phyloP scores from a whole-genome alignment of 2,329 filamentous ascomycete species.

The Leptographium procerum region DNA sequence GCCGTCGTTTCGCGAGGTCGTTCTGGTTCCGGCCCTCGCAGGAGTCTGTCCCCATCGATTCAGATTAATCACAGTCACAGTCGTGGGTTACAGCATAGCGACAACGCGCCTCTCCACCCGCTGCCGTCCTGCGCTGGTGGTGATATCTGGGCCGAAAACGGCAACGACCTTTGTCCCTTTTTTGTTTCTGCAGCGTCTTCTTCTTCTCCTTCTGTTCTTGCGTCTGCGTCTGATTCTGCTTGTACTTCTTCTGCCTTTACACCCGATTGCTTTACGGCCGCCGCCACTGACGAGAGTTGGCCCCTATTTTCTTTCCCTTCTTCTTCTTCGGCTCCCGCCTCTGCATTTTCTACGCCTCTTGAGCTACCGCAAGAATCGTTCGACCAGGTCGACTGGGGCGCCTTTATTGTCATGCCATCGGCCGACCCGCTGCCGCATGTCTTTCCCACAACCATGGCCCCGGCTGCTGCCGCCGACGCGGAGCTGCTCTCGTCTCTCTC shows the following conservation, averaged over 20 bases:
- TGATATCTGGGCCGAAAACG: neutral
- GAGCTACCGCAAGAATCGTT: neutral
- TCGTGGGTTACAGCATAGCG: neutral
- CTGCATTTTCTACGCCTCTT: conserved; percentile 3
- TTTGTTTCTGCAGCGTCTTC: neutral
- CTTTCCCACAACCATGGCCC: neutral
- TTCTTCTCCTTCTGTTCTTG: neutral
- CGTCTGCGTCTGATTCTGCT: neutral
- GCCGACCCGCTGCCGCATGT: neutral
- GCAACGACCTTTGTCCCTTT: neutral
- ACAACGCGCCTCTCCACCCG: neutral
- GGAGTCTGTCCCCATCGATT: conserved; percentile 5
- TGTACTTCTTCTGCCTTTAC: neutral
- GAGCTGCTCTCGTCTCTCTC: neutral
- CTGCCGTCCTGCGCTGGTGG: neutral
- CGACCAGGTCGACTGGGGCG: conserved; percentile 5
- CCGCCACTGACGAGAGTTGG: neutral
- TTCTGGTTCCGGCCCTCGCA: conserved; percentile 9
- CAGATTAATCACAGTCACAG: neutral
- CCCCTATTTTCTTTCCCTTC: neutral
- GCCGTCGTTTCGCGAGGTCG: neutral
- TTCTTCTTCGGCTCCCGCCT: neutral
- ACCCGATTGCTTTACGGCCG: neutral
- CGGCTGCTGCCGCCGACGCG: neutral
- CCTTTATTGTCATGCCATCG: conserved; percentile 2